Evolutionary conservation across 2,329 filamentous ascomycete species (phyloP).

Genomic region (Colletotrichum abscissum): DNA sequence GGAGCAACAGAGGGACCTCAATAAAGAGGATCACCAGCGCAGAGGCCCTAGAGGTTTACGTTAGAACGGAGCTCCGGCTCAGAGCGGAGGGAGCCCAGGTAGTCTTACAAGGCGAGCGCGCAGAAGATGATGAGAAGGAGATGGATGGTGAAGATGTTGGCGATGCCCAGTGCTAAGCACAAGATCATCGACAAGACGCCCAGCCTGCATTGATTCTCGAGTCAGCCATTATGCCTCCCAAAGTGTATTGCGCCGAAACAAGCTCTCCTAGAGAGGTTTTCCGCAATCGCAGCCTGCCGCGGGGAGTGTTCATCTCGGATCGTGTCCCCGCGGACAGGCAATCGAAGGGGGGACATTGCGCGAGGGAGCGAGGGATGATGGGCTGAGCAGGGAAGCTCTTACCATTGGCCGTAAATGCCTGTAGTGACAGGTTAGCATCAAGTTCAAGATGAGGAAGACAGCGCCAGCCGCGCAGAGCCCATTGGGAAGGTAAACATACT

Average conservation of each 20-base stretch:
- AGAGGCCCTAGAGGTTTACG: conserved; percentile 65
- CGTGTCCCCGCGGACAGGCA: background rate
- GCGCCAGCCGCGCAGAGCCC: no score
- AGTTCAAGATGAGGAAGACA: background rate
- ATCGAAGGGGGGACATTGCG: background rate
- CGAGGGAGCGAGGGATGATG: background rate
- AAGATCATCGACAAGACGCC: conserved; percentile 78
- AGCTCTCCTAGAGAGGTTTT: background rate
- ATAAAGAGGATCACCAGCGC: conserved; percentile 83
- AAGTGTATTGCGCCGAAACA: background rate
- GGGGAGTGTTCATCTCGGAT: background rate
- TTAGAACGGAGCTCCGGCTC: background rate
- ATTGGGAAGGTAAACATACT: conserved; percentile 65
- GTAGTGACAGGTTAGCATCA: conserved; percentile 46
- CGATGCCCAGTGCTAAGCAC: conserved; percentile 76
- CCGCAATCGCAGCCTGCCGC: background rate
- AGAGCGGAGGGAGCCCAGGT: background rate
- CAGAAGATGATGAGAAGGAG: conserved; percentile 62
- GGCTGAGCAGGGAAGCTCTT: conserved; percentile 48
- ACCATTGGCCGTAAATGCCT: conserved; percentile 85
- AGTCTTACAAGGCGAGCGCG: conserved; percentile 64
- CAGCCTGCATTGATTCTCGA: conserved; percentile 60
- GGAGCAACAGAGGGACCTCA: conserved; percentile 92
- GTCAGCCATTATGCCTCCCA: conserved; percentile 35
- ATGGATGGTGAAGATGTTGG: conserved; percentile 71